Conservation (phyloP, 306 rosid genomes). For the Urtica urens region DNA sequence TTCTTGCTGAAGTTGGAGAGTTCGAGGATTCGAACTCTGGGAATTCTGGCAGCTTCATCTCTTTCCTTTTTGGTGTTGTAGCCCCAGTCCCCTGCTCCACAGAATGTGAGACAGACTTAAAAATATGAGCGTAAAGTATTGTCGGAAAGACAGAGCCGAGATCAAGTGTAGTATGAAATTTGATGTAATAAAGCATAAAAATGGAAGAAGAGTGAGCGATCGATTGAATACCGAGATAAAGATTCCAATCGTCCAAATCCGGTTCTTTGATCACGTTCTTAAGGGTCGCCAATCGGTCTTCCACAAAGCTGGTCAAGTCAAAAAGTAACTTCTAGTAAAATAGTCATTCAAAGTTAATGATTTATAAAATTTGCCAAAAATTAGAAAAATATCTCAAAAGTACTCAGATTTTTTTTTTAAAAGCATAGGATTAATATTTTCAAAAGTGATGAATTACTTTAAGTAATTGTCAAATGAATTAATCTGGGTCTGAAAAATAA, state of each 20-base stretch:
- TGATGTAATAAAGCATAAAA: not conserved
- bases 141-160: not conserved
- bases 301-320: constrained; percentile 57
- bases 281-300: constrained; percentile 70
- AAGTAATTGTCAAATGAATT: too few species aligned
- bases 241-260: constrained; percentile 68
- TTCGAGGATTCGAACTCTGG: constrained; percentile 49
- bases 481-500: too few species aligned
- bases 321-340: constrained; percentile 13
- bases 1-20: constrained; percentile 57
- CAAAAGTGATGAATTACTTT: too few species aligned
- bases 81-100: constrained; percentile 63
- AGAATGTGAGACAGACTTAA: constrained; percentile 10
- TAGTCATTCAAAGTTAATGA: constrained; percentile 4
- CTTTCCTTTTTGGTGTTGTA: constrained; percentile 81
- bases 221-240: constrained; percentile 54
- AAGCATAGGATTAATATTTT: too few species aligned
- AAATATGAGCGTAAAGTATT: not conserved
- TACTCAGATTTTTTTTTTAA: too few species aligned
- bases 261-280: constrained; percentile 84
- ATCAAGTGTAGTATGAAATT: not conserved
- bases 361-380: too few species aligned
- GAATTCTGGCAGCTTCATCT: constrained; percentile 61
- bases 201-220: not conserved
- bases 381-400: too few species aligned